Percentiles rank a stretch among this genome's conserved stretches.
phyloP scores from a whole-genome alignment of 176 grass and related monocot species.

The Tillandsia leiboldiana region DNA sequence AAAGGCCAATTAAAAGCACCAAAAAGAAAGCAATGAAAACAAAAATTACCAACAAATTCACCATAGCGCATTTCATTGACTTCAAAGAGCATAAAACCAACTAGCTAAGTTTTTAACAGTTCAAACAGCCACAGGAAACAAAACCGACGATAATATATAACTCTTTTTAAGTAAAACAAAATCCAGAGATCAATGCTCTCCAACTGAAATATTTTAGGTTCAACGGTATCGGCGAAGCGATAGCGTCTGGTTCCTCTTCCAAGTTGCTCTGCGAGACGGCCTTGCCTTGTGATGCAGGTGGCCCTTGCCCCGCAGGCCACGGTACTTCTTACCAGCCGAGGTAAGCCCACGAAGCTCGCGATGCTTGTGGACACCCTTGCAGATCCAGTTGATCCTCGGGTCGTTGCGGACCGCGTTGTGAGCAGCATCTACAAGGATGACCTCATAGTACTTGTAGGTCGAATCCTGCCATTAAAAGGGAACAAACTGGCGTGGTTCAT shows the following conservation, averaged over 20 bases:
- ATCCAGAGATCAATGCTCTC: background rate
- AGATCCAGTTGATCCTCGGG: conserved; percentile 1
- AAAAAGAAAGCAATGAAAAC: too few species aligned
- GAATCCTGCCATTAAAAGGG: conserved; percentile 10
- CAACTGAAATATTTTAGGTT: background rate
- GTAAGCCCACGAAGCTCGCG: conserved; percentile 1
- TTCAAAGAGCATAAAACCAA: too few species aligned
- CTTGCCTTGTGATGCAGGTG: background rate
- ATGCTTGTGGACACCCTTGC: conserved; percentile 3
- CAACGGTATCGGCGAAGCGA: background rate
- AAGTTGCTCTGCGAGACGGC: background rate
- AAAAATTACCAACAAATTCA: too few species aligned
- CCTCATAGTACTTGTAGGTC: conserved; percentile 25
- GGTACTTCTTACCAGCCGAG: conserved; percentile 3
- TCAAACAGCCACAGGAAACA: background rate
- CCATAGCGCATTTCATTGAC: too few species aligned
- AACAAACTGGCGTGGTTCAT: background rate
- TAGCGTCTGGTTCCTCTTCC: conserved; percentile 2
- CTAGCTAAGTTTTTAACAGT: background rate
- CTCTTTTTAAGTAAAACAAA: background rate
- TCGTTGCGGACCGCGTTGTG: background rate
- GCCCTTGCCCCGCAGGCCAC: background rate
- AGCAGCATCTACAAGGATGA: conserved; percentile 19
- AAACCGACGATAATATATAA: background rate
- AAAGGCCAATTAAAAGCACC: too few species aligned